phyloP scores from a whole-genome alignment of 305 asterid species.

The Fraxinus ornus region DNA sequence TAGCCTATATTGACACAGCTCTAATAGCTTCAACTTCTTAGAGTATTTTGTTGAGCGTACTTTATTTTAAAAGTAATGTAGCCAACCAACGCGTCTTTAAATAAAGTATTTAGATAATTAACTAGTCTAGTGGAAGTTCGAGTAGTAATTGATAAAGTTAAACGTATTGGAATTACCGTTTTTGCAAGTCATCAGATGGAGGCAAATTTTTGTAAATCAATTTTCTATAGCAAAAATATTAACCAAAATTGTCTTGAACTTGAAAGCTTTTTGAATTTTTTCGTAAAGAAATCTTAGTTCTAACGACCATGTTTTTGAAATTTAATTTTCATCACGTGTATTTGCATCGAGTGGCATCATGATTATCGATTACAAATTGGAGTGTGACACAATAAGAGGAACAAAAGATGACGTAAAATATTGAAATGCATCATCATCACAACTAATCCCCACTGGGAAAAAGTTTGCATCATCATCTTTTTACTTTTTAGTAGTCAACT shows the following conservation, averaged over 20 bases:
- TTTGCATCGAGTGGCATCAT: not conserved
- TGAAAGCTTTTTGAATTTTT: not conserved
- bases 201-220: not conserved
- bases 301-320: not conserved
- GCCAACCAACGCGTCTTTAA: not conserved
- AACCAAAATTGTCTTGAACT: not conserved
- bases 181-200: not conserved
- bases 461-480: not conserved
- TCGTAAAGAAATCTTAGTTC: not conserved
- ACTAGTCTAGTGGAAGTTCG: not conserved
- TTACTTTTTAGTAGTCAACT: not conserved
- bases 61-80: not conserved
- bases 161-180: not conserved
- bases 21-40: not conserved
- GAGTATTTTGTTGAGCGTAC: not conserved
- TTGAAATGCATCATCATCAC: not conserved
- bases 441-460: not conserved
- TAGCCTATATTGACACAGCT: not conserved
- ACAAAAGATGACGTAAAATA: not conserved
- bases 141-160: not conserved
- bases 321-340: not conserved
- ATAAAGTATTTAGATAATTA: not conserved
- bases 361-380: not conserved
- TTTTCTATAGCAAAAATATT: not conserved
- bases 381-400: not conserved